phyloP scores from a whole-genome alignment of 345 rosid species.

The Acer campestre region DNA sequence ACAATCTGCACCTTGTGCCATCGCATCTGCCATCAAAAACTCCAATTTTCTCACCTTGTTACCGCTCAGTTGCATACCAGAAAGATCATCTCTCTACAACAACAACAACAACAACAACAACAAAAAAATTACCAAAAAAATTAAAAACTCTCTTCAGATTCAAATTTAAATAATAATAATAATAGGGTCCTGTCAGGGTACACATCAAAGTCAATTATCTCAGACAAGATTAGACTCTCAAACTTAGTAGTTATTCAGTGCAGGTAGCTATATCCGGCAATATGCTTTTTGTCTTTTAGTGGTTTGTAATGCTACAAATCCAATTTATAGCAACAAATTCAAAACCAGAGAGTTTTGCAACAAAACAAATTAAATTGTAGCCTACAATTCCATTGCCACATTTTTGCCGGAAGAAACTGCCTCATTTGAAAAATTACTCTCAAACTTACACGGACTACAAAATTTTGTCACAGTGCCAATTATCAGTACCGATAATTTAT shows the following conservation, averaged over 20 bases:
- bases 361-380: neutral
- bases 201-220: neutral
- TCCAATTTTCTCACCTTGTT: conserved; percentile 90
- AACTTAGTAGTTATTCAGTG: too few relatives aligned
- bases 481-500: neutral
- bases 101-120: neutral
- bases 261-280: neutral
- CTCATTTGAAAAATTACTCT: neutral
- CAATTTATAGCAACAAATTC: neutral
- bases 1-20: conserved; percentile 81
- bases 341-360: neutral
- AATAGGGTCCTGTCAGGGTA: neutral
- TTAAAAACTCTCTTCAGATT: neutral
- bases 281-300: neutral
- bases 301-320: neutral
- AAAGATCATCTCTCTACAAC: conserved; percentile 85
- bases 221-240: neutral
- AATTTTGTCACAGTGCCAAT: neutral
- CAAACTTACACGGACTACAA: too few relatives aligned
- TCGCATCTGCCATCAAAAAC: conserved; percentile 85
- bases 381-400: neutral
- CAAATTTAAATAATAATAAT: neutral
- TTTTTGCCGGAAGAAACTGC: neutral
- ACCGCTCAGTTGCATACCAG: conserved; percentile 94
- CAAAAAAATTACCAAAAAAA: neutral